Evolutionary conservation across 2,329 filamentous ascomycete species (phyloP).

Genomic region (Colletotrichum sp.): DNA sequence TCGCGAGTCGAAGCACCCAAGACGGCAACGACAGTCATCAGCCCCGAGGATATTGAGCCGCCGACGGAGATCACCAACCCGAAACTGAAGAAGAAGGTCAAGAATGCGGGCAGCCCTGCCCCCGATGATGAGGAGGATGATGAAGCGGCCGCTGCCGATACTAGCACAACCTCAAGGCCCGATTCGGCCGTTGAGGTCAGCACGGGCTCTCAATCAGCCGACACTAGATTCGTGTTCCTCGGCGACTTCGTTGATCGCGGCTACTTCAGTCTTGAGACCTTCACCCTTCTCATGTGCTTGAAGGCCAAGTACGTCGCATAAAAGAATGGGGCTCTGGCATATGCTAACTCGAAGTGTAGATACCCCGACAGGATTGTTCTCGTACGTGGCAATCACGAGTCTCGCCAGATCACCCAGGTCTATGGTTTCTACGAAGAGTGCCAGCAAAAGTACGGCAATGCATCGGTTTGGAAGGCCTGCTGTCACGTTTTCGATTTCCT

Average conservation of each 20-base stretch:
- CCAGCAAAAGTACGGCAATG: slow-evolving; percentile 96
- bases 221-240: slow-evolving; percentile 64
- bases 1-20: slow-evolving; percentile 71
- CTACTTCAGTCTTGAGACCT: slow-evolving; percentile 97
- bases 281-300: slow-evolving; percentile 93
- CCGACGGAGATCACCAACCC: slow-evolving; percentile 88
- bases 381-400: slow-evolving; percentile 97
- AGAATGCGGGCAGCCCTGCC: slow-evolving; percentile 59
- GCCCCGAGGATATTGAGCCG: slow-evolving; percentile 89
- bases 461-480: slow-evolving; percentile 99
- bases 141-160: slow-evolving; percentile 49
- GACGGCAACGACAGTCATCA: slow-evolving; percentile 77
- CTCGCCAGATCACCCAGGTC: slow-evolving; percentile 94
- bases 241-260: slow-evolving; percentile 98
- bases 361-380: slow-evolving; percentile 95
- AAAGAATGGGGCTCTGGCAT: background rate
- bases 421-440: slow-evolving; percentile 99
- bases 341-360: slow-evolving; percentile 50
- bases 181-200: slow-evolving; percentile 38
- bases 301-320: slow-evolving; percentile 66
- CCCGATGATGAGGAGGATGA: slow-evolving; percentile 55
- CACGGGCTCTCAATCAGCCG: slow-evolving; percentile 50
- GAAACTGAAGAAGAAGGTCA: slow-evolving; percentile 85
- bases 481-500: slow-evolving; percentile 99
- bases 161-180: slow-evolving; percentile 33